phyloP scores from a whole-genome alignment of 768 basidiomycete species.

The Rubroboletus pulcherrimus region DNA sequence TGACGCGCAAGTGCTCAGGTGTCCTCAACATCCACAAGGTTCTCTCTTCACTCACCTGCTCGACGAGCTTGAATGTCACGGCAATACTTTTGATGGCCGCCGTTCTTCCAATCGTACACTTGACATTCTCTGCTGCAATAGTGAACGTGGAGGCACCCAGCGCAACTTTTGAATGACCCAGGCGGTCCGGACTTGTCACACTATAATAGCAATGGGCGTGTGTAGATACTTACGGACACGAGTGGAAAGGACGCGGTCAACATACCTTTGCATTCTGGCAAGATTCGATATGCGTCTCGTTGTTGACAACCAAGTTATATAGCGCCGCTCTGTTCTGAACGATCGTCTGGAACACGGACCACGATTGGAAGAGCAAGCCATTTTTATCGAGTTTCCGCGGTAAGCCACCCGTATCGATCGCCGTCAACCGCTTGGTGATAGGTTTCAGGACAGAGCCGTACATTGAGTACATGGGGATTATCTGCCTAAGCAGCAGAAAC shows the following conservation, averaged over 20 bases:
- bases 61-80: conserved; percentile 26
- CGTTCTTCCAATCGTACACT: conserved; percentile 28
- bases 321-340: conserved; percentile 16
- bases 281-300: conserved; percentile 17
- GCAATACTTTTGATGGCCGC: conserved; percentile 25
- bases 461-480: conserved; percentile 28
- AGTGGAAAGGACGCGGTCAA: not conserved
- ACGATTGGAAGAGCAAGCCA: conserved; percentile 16
- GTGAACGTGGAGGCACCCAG: conserved; percentile 28
- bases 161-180: conserved; percentile 26
- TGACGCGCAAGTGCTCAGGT: conserved; percentile 6
- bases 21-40: not conserved
- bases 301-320: conserved; percentile 1
- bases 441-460: conserved; percentile 19
- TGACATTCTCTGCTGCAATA: conserved; percentile 32
- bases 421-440: conserved; percentile 12
- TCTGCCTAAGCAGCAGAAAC: conserved; percentile 19
- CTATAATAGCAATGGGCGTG: conserved; percentile 4
- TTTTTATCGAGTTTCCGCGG: conserved; percentile 13
- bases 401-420: conserved; percentile 13
- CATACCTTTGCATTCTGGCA: conserved; percentile 27
- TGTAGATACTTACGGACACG: not conserved
- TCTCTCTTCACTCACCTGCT: conserved; percentile 15
- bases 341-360: conserved; percentile 20
- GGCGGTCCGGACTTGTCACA: conserved; percentile 24